Base-by-base conservation (phyloP, 495 filamentous ascomycete species). In the Trichocladium antarcticum region DNA sequence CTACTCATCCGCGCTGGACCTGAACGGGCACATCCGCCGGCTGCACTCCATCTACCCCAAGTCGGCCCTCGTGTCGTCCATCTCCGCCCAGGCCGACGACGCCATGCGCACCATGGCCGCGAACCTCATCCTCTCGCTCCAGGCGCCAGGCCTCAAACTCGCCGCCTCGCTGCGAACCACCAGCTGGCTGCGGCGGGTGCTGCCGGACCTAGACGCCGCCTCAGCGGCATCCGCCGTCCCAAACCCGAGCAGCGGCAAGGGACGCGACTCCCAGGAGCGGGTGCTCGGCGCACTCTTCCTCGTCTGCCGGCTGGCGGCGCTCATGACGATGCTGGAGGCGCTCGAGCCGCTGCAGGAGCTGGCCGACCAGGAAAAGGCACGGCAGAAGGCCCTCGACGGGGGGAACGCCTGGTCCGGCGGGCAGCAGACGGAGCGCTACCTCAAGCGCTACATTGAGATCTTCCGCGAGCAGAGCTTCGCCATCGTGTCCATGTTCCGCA, bases 391-490 rank as follows among this genome's bases (percentile, higher is more conserved):
- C 27, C 51, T 57, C 24, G 62, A 60, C 21, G 53, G 53, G 28
- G 53, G 59, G n/a, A 57, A 47, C 16, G 66, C 71, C 6, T 85
- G 83, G 82, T 77, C 81, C 0, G 79, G 76, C 6, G 92, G 90
- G 0, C 87, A 93, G 58, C 92, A 98, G 59, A 95, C 89, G 1
- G 93, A 96, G 59, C 76, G 87, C 20, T 99, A 88, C 55, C 69
- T 99, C 32, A 99, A 99, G 63, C 73, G 87, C 44, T 99, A 94
- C 68, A 83, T 99, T 57, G 93, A 99, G 64, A 94, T 97, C 24
- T 97, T 96, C 67, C 84, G 93, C 44, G 93, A 99, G 67, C 93
- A 99, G 66, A 92, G 86, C 58, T 99, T 99, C 59, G 84, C 84
- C 10, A 93, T 96, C 50, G 77, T 97, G 17, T 89, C 84, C 16